These are phyloP conservation scores for Plasmopara halstedii DNA, from an alignment of 352 stramenopile species.

Conservation along the genomic window DNA sequence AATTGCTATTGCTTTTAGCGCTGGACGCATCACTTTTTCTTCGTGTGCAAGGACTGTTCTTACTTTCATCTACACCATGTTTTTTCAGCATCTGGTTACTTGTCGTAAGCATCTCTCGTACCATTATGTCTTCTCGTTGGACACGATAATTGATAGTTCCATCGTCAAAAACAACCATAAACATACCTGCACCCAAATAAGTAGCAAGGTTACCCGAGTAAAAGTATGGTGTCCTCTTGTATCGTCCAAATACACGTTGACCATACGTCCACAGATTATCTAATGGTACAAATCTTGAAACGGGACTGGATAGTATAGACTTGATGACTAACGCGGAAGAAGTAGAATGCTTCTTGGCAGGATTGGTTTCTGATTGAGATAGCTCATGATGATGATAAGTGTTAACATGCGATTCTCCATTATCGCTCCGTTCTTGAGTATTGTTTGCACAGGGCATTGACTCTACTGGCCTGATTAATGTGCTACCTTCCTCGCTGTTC, in stretches of 20 bases:
- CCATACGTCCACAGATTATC: slow-evolving; percentile 53
- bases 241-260: slow-evolving; percentile 54
- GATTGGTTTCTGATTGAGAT: neutral
- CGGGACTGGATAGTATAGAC: neutral
- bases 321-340: neutral
- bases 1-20: neutral
- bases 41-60: slow-evolving; percentile 1
- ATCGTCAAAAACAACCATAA: slow-evolving; percentile 79
- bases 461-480: neutral
- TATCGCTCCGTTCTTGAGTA: neutral
- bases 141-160: slow-evolving; percentile 65
- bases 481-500: neutral
- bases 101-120: slow-evolving; percentile 15
- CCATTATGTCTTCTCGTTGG: slow-evolving; percentile 55
- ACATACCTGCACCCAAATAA: slow-evolving; percentile 53
- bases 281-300: slow-evolving; percentile 43
- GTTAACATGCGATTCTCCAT: neutral
- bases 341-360: neutral
- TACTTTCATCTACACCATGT: slow-evolving; percentile 1
- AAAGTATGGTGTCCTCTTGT: slow-evolving; percentile 68
- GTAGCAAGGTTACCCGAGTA: slow-evolving; percentile 74
- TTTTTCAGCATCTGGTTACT: slow-evolving; percentile 2
- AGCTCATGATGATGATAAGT: neutral
- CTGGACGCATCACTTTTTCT: slow-evolving; percentile 3
- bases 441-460: neutral